Evolutionary conservation across 2,329 filamentous ascomycete genomes (phyloP), one percentile per base, ranked within the genome.

Genomic region (Madurella fahalii): DNA sequence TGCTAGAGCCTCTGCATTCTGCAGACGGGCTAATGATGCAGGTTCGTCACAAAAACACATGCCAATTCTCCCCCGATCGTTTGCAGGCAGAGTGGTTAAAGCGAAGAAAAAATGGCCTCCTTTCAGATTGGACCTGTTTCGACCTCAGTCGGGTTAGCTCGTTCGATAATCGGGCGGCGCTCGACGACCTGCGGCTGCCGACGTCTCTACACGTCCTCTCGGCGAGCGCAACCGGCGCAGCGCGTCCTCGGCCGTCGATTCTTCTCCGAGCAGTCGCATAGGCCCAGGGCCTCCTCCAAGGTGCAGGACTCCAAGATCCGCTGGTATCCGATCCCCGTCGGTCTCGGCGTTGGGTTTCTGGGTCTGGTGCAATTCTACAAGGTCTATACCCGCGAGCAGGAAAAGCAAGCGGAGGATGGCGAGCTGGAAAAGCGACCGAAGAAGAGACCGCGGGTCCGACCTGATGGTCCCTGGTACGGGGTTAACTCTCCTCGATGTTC

Each of bases 291-390:
- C 69, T 75, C 78, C 31, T 75, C 78, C 47, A 75, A 77, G 30
- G 71, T 82, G 77, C 25, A 73, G 73, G 74, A 77, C 61, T 77
- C 74, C 60, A 82, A 77, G 70, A 79, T 94, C 58, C 83, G 89
- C 75, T 96, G 92, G 92, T 90, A 91, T 71, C 89, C 89, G 45
- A 95, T 96, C 63, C 92, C 92, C 18, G 82, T 96, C 52, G 89
- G 87, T 25, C 78, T 96, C 18, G 92, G 92, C 57, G 85, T 96
- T 65, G 89, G 83, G 54, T 91, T 95, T 65, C 78, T 96, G 9
- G 92, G 90, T 20, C 76, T 89, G 49, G 79, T 92, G 48, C 91
- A 96, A 65, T 85, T 95, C 69, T 94, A 93, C 71, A 89, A 89
- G 68, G 82, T 89, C 52, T 83, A 76, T 13, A 67, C 60, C 20